Evolutionary conservation across 2,329 filamentous ascomycete species (phyloP).

Genomic region (Phymatotrichopsis omnivora): DNA sequence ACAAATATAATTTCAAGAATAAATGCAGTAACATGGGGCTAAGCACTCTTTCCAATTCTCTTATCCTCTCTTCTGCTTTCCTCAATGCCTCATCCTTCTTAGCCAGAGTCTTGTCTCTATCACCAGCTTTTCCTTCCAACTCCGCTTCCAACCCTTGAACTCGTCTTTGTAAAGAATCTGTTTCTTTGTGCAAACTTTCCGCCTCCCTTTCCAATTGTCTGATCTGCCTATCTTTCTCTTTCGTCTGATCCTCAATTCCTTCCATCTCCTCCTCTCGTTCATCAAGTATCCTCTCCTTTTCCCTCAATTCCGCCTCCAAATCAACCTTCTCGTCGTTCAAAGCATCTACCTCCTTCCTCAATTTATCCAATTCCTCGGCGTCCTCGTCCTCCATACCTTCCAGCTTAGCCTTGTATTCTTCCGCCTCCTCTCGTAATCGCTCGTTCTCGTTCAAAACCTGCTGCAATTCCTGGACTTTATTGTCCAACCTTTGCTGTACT

Average conservation of each 20-base stretch:
- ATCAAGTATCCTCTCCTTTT: slow-evolving; percentile 63
- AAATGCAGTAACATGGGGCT: background rate
- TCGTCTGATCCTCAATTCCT: slow-evolving; percentile 44
- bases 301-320: slow-evolving; percentile 62
- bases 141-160: slow-evolving; percentile 47
- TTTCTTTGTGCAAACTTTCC: too few relatives aligned
- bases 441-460: slow-evolving; percentile 44
- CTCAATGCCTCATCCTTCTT: slow-evolving; percentile 37
- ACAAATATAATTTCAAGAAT: too few relatives aligned
- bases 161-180: slow-evolving; percentile 44
- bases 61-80: slow-evolving; percentile 22
- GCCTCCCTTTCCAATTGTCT: slow-evolving; percentile 43
- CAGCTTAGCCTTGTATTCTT: slow-evolving; percentile 46
- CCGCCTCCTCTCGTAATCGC: slow-evolving; percentile 50
- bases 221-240: slow-evolving; percentile 37
- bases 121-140: slow-evolving; percentile 25
- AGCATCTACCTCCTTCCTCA: slow-evolving; percentile 33
- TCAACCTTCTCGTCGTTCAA: slow-evolving; percentile 65
- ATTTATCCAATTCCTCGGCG: slow-evolving; percentile 22
- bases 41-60: slow-evolving; percentile 26
- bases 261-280: slow-evolving; percentile 51
- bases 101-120: slow-evolving; percentile 37
- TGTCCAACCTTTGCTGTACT: slow-evolving; percentile 47
- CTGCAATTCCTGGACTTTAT: slow-evolving; percentile 42
- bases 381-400: slow-evolving; percentile 47